Percentiles rank a stretch among this genome's conserved stretches.
phyloP scores from a whole-genome alignment of 805 yeast species.

The Wickerhamomyces bovis region DNA sequence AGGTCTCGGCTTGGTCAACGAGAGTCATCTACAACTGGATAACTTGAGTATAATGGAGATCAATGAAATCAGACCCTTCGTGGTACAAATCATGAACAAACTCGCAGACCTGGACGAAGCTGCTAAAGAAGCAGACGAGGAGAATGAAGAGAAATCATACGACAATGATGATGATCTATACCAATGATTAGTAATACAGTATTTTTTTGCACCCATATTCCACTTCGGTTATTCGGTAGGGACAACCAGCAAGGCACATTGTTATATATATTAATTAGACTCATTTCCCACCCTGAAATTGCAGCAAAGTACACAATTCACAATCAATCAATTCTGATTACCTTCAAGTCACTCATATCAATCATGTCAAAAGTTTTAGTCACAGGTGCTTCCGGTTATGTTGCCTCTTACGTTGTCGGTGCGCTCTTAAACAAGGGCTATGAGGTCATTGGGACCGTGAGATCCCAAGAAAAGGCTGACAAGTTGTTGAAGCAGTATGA shows the following conservation, averaged over 20 bases:
- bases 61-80: conserved; percentile 81
- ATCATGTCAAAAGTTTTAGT: conserved; percentile 3
- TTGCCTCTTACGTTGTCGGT: conserved; percentile 4
- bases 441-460: conserved; percentile 7
- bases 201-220: no score
- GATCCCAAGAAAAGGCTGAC: conserved; percentile 6
- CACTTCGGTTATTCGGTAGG: no score
- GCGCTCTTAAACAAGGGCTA: background rate
- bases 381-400: conserved; percentile 10
- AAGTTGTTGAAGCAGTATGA: background rate
- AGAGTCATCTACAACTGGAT: conserved; percentile 74
- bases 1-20: conserved; percentile 75
- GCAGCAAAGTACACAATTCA: no score
- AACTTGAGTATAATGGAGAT: conserved; percentile 80
- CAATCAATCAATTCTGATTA: no score
- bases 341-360: no score
- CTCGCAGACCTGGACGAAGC: conserved; percentile 49
- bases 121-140: conserved; percentile 9
- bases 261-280: no score
- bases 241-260: no score
- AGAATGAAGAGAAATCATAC: conserved; percentile 5
- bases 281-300: no score
- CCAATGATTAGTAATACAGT: background rate
- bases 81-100: conserved; percentile 74
- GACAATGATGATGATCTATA: conserved; percentile 2